Evolutionary conservation across 805 yeast genomes (phyloP), one percentile per base, ranked within the genome.

Genomic region (Candida insectalens): DNA sequence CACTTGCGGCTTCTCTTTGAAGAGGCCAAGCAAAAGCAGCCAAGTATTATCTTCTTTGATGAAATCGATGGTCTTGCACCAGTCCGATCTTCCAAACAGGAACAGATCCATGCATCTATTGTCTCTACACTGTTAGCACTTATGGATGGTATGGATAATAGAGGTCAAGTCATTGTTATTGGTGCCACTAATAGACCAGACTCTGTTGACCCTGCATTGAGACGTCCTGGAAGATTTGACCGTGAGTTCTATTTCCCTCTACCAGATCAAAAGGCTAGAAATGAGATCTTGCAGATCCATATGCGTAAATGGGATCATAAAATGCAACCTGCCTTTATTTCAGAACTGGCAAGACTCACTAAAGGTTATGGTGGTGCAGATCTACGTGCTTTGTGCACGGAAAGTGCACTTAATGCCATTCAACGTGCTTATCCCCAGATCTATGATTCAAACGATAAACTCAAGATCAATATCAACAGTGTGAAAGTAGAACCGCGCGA

Each of bases 351-450:
- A 0, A 65, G 66, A 15, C 59, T 84, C 37, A 89, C 98, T 0
- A 89, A 88, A 53, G 98, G 98, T 0, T 92, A 83, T 50, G 98
- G 98, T 30, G 98, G 98, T 62, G 97, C 98, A 3, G 98, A 92
- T 55, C 62, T 92, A 41, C 65, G 96, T 36, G 95, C 97, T 0
- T 62, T 92, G 20, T 87, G 97, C 54, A 89, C 97, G 0, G 98
- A 92, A 53, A 88, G 96, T 20, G 97, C 97, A 0, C 64, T 92
- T 41, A 78, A 81, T 47, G 79, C 95, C 47, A 89, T 92, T 27
- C 96, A 89, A 57, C 64, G 97, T 42, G 73, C 79, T 30, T 89
- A 80, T 45, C 99, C 99, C 0, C 97, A 92, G 56, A 89, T 92
- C 29, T 92, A 92, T 56, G 60, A 69, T 41, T 70, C 88, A 7